Percentiles rank a stretch among this genome's conserved stretches.
Conservation (phyloP, 257 asterid genomes). For the Coffea eugenioides region DNA sequence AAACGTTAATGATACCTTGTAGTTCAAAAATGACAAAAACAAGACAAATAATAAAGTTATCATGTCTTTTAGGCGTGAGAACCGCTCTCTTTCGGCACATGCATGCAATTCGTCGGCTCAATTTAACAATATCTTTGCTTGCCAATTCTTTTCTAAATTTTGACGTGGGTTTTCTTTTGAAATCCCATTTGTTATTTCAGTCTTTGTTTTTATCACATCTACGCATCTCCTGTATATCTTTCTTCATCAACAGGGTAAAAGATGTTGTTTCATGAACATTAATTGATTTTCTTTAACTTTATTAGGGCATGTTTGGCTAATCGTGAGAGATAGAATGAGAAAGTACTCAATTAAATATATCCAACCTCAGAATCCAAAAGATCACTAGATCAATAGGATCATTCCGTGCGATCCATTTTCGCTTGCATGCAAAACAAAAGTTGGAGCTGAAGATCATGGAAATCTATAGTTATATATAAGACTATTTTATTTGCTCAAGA, state of each 20-base stretch:
- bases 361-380: no score
- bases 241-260: no score
- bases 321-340: neutral
- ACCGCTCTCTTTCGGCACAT: no score
- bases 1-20: no score
- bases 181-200: neutral
- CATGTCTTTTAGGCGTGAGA: no score
- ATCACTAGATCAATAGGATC: no score
- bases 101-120: no score
- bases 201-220: neutral
- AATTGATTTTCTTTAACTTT: neutral
- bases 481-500: neutral
- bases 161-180: neutral
- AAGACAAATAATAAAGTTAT: no score
- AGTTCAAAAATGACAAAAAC: no score
- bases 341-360: no score
- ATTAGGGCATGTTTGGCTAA: neutral
- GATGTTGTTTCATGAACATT: neutral
- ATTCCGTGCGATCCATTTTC: neutral
- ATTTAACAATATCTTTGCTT: neutral
- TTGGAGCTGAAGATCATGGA: neutral
- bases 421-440: neutral
- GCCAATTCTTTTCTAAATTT: neutral
- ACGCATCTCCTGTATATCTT: no score
- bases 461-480: neutral